Evolutionary conservation across 805 yeast species (phyloP), one percentile per base, ranked within the genome.

Genomic region (Phaffomyces antillensis): DNA sequence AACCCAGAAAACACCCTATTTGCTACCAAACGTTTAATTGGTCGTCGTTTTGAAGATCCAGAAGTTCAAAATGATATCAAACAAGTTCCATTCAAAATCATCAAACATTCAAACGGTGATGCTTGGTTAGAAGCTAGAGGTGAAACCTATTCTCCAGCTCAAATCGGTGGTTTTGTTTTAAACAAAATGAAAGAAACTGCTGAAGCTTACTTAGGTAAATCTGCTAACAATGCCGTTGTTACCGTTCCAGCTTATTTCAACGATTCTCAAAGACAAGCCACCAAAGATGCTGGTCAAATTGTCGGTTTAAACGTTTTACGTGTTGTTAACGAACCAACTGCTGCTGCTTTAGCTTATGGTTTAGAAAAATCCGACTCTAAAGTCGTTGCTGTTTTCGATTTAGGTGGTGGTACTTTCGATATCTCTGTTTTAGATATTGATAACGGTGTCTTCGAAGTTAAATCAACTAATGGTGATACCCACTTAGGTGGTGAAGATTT

Each of bases 301-400:
- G 79, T 86, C 55, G 86, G 86, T 70, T 73, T 81, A 71, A 79
- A 81, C 77, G 86, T 81, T 60, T 69, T 79, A 68, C 76, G 87
- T 73, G 80, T 81, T 68, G 81, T 81, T 59, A 81, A 81, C 77
- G 86, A 80, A 73, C 86, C 87, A 61, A 84, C 97, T 59, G 97
- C 97, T 55, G 97, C 97, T 64, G 97, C 97, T 60, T 87, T 89
- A 75, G 97, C 97, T 67, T 90, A 90, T 80, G 97, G 97, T 80
- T 79, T 90, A 61, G 96, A 91, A 79, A 88, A 89, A 60, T 87
- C 87, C 70, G 83, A 75, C 62, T 75, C 83, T 55, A 81, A 78
- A 52, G 77, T 70, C 23, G 63, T 71, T 38, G 75, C 75, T 11
- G 75, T 71, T 36, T 85, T 81, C 58, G 95, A 85, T 65, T 72